Evolutionary conservation across 176 grass and related monocot genomes (phyloP), one percentile per base, ranked within the genome.

Genomic region (Bromus sterilis): DNA sequence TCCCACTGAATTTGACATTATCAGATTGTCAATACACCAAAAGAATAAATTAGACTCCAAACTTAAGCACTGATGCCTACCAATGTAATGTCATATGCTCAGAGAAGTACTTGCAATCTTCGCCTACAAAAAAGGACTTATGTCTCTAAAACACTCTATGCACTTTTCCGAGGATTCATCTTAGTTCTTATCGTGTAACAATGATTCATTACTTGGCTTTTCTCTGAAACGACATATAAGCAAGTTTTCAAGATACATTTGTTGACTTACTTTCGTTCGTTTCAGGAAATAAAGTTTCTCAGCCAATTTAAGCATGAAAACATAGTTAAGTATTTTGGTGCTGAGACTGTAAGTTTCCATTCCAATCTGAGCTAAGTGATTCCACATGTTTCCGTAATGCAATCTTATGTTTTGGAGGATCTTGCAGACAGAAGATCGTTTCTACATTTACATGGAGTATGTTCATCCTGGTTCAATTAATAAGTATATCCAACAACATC

Each of bases 391-490:
- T 41, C 16, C 74, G 4, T 56, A 3, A 56, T 60, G 53, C 61
- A 34, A 77, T 73, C 34, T 81, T 35, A 32, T 74, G 84, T 74
- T 23, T 72, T 79, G 48, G 60, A 49, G 74, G 28, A 81, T 80
- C 75, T n/a, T 78, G 48, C 73, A 78, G 79, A 82, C 63, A 60
- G 92, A 85, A 78, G 92, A 94, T 53, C 86, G 74, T 39, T 90
- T 92, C 66, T 97, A 94, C 80, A 91, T 97, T 85, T 97, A 92
- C 67, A 69, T 97, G 46, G 94, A 97, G 55, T 97, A 97, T 57
- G 89, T 97, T 60, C 89, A 94, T 89, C 94, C 89, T 48, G 94
- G 92, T 80, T 94, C 94, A 15, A 92, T 97, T 32, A 91, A 94
- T 79, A 97, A 94, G 71, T 97, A 92, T 92, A 92, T 97, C 21